Conservation (phyloP, 768 basidiomycete species). For the Lactifluus subvellereus region DNA sequence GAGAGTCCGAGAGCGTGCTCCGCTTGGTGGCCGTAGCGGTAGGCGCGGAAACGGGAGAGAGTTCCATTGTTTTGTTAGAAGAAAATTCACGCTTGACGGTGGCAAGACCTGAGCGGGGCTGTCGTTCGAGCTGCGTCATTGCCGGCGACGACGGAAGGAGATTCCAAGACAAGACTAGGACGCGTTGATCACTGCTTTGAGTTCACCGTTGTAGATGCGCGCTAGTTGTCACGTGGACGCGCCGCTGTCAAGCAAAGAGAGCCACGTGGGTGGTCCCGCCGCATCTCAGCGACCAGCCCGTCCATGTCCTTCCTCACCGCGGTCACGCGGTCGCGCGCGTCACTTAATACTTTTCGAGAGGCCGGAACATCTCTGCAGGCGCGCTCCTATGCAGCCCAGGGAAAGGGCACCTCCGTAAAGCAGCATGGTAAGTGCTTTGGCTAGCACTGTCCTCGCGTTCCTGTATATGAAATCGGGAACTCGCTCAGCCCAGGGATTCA, state of each 20-base stretch:
- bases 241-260: neutral
- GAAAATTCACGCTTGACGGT: slow-evolving; percentile 62
- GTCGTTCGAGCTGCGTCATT: slow-evolving; percentile 19
- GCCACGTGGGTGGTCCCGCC: neutral
- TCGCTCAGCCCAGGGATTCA: slow-evolving; percentile 17
- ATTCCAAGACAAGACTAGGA: no score
- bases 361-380: neutral
- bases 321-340: neutral
- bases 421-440: slow-evolving; percentile 11
- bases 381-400: slow-evolving; percentile 16
- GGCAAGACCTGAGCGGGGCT: slow-evolving; percentile 51
- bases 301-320: slow-evolving; percentile 14
- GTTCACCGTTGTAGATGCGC: neutral
- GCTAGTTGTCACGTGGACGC: slow-evolving; percentile 10
- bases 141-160: neutral
- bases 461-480: neutral
- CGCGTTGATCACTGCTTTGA: neutral
- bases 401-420: slow-evolving; percentile 9
- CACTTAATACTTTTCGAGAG: neutral
- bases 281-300: neutral
- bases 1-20: slow-evolving; percentile 22
- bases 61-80: slow-evolving; percentile 26
- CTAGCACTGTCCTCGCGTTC: neutral
- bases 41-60: slow-evolving; percentile 35
- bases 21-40: slow-evolving; percentile 40